A percentile compares a stretch with the other conserved stretches of the same genome.
These are phyloP conservation scores for Scedosporium dehoogii DNA, from an alignment of 2,329 filamentous ascomycete genomes.

Conservation along the genomic window DNA sequence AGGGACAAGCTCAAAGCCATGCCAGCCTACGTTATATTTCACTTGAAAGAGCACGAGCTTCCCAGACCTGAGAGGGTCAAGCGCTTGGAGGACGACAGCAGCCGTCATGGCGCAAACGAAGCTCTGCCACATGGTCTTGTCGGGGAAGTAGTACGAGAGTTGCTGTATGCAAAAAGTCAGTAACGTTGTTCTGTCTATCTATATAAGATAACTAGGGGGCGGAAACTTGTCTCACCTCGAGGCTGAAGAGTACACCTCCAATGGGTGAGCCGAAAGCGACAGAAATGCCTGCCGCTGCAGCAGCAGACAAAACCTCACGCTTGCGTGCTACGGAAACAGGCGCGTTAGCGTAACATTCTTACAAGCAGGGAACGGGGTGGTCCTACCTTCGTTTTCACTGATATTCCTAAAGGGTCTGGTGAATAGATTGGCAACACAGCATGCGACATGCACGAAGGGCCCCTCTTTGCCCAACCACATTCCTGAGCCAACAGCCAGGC, in stretches of 20 bases:
- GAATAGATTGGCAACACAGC: conserved; percentile 89
- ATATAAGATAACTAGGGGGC: neutral
- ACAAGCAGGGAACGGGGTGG: conserved; percentile 8
- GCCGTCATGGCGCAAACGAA: conserved; percentile 99
- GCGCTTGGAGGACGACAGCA: conserved; percentile 80
- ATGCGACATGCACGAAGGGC: conserved; percentile 89
- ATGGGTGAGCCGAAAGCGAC: conserved; percentile 92
- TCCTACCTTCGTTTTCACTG: conserved; percentile 71
- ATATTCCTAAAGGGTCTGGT: conserved; percentile 80
- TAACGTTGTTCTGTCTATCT: neutral
- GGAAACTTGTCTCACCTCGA: conserved; percentile 55
- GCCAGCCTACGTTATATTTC: conserved; percentile 84
- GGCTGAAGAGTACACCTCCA: conserved; percentile 85
- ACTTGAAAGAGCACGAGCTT: conserved; percentile 96
- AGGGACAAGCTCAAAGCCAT: conserved; percentile 85
- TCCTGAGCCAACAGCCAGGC: conserved; percentile 82
- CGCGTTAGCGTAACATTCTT: neutral
- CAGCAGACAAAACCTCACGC: conserved; percentile 84
- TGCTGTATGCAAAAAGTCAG: conserved; percentile 41
- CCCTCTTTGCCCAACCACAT: conserved; percentile 97
- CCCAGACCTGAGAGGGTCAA: conserved; percentile 90
- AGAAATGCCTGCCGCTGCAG: conserved; percentile 84
- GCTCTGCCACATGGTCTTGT: conserved; percentile 99
- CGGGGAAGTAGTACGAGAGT: conserved; percentile 93
- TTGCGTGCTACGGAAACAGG: conserved; percentile 57